phyloP scores from a whole-genome alignment of 192 early-diverging fungal genomes.

The Rhizoclosmatium globosum region DNA sequence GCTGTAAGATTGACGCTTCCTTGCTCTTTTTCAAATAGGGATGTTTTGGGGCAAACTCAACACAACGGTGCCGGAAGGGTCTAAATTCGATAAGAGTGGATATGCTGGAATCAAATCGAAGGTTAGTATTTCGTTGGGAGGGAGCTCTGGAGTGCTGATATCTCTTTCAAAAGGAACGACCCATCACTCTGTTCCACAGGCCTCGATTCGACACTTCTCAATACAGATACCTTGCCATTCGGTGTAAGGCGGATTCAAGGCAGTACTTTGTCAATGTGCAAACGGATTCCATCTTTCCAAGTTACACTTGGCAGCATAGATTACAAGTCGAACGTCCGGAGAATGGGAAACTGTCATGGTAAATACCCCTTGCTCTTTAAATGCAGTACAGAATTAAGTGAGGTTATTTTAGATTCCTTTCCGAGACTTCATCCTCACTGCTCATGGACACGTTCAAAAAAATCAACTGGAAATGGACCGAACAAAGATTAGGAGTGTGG shows the following conservation, averaged over 20 bases:
- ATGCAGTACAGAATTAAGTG: background rate
- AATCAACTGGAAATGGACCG: slow-evolving; percentile 88
- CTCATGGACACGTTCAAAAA: slow-evolving; percentile 85
- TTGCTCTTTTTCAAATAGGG: slow-evolving; percentile 34
- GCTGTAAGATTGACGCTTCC: too few species aligned
- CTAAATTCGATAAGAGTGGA: slow-evolving; percentile 79
- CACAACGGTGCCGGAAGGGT: slow-evolving; percentile 76
- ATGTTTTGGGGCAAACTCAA: slow-evolving; percentile 86
- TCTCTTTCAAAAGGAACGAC: slow-evolving; percentile 55
- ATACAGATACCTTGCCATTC: slow-evolving; percentile 84
- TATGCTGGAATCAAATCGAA: slow-evolving; percentile 92
- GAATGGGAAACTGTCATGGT: slow-evolving; percentile 93
- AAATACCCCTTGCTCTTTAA: slow-evolving; percentile 26
- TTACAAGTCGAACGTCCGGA: slow-evolving; percentile 87
- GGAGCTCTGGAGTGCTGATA: background rate
- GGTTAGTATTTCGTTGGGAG: slow-evolving; percentile 43
- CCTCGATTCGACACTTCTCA: slow-evolving; percentile 85
- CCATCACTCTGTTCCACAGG: slow-evolving; percentile 74
- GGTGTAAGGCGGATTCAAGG: slow-evolving; percentile 81
- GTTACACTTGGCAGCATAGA: slow-evolving; percentile 93
- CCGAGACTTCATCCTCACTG: slow-evolving; percentile 90
- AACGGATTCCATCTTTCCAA: slow-evolving; percentile 81
- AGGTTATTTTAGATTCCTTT: slow-evolving; percentile 79
- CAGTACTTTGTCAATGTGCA: slow-evolving; percentile 96
- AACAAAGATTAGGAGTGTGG: slow-evolving; percentile 86